phyloP scores from a whole-genome alignment of 805 yeast genomes.

The Kodamaea sagamina region DNA sequence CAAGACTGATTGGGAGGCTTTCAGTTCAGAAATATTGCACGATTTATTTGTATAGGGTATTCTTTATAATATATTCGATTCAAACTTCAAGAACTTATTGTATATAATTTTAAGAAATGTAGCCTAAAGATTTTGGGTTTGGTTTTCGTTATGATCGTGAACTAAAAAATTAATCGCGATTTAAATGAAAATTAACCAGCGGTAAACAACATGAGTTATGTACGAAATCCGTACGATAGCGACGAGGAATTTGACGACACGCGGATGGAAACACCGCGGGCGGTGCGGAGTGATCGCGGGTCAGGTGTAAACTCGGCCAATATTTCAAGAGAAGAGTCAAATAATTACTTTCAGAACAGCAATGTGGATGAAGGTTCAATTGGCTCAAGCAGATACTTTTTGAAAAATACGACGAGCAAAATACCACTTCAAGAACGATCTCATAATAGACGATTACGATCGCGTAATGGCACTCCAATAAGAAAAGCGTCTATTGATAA shows the following conservation, averaged over 20 bases:
- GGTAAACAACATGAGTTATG: constrained; percentile 3
- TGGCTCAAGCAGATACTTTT: neutral
- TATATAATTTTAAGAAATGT: no score
- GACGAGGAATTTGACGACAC: constrained; percentile 37
- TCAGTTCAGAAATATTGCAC: constrained; percentile 55
- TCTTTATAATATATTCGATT: no score
- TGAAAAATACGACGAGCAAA: constrained; percentile 14
- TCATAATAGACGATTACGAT: constrained; percentile 10
- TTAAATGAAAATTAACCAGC: neutral
- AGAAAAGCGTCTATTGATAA: constrained; percentile 16
- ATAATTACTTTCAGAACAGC: neutral
- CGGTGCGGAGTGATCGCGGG: constrained; percentile 9
- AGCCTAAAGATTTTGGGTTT: no score
- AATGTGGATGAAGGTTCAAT: neutral
- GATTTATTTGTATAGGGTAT: constrained; percentile 54
- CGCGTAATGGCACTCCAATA: constrained; percentile 24
- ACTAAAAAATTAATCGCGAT: neutral
- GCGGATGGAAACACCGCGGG: constrained; percentile 28
- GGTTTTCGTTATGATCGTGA: neutral
- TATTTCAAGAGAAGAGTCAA: constrained; percentile 7
- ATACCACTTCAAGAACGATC: constrained; percentile 17
- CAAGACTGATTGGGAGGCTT: constrained; percentile 35
- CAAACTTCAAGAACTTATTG: no score
- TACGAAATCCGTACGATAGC: constrained; percentile 11
- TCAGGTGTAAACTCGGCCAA: constrained; percentile 2